These are phyloP conservation scores for Sarocladiaceae sp. DNA, from an alignment of 2,329 filamentous ascomycete genomes.

Conservation along the genomic window DNA sequence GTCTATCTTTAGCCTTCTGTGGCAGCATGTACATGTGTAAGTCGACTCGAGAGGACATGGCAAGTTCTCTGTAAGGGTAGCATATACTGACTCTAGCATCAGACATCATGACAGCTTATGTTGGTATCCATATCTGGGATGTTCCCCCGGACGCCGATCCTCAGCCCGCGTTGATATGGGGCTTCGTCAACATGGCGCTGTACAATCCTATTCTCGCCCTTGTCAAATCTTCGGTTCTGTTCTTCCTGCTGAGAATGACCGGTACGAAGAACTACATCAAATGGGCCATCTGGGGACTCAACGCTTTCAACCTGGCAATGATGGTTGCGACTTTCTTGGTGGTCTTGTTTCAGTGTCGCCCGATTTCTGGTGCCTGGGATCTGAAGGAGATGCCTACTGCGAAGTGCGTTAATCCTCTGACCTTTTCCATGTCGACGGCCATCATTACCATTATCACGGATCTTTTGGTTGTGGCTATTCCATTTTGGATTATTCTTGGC, in stretches of 20 bases:
- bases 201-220: constrained; percentile 42
- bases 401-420: constrained; percentile 25
- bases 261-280: constrained; percentile 31
- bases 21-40: constrained; percentile 6
- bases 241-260: constrained; percentile 39
- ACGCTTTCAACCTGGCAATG: constrained; percentile 26
- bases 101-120: background rate
- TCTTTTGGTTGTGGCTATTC: constrained; percentile 32
- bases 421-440: background rate
- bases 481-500: constrained; percentile 34
- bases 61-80: background rate
- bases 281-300: constrained; percentile 21
- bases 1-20: background rate
- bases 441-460: constrained; percentile 36
- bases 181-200: constrained; percentile 28
- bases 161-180: background rate
- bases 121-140: background rate
- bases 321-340: constrained; percentile 32
- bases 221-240: constrained; percentile 39
- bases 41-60: background rate
- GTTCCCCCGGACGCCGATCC: background rate
- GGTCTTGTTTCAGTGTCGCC: constrained; percentile 35
- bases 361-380: constrained; percentile 29
- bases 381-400: constrained; percentile 15
- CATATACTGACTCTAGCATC: background rate